Evolutionary conservation across 2,329 filamentous ascomycete genomes (phyloP).

Genomic region (Reticulascus tulasneorum): DNA sequence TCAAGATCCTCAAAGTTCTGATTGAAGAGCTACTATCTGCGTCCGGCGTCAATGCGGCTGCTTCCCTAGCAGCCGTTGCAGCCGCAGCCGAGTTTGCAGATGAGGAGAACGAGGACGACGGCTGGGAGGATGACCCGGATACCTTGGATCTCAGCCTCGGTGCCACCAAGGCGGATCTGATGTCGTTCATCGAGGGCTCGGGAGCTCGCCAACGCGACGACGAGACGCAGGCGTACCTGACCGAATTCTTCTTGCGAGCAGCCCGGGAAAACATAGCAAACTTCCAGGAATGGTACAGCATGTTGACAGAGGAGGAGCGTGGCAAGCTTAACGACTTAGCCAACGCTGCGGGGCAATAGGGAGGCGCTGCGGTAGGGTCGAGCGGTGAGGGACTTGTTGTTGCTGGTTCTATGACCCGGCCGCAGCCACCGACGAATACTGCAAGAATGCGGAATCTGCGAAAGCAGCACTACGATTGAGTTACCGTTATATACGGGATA

Average conservation of each 20-base stretch:
- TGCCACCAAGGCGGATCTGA: conserved; percentile 69
- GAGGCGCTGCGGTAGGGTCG: conserved; percentile 2
- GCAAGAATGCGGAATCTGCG: conserved; percentile 10
- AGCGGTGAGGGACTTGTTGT: conserved; percentile 1
- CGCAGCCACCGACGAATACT: conserved; percentile 7
- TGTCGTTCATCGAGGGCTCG: conserved; percentile 66
- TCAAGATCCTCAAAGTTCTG: conserved; percentile 96
- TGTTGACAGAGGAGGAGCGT: conserved; percentile 54
- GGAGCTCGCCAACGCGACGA: conserved; percentile 71
- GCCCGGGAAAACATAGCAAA: conserved; percentile 52
- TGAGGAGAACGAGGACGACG: conserved; percentile 71
- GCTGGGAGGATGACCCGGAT: conserved; percentile 84
- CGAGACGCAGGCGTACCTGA: conserved; percentile 81
- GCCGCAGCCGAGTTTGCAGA: conserved; percentile 49
- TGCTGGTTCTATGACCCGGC: conserved; percentile 2
- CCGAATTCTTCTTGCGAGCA: conserved; percentile 70
- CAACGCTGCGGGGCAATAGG: conserved; percentile 24
- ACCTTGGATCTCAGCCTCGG: conserved; percentile 72
- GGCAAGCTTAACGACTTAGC: conserved; percentile 52
- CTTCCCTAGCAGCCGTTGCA: conserved; percentile 57
- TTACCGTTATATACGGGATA: too few species aligned
- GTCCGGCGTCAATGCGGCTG: conserved; percentile 58
- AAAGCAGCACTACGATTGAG: conserved; percentile 7
- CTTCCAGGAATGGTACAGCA: conserved; percentile 54
- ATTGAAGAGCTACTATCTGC: conserved; percentile 87